These are phyloP conservation scores for Trametes sp. DNA, from an alignment of 1,284 basidiomycete genomes.

Conservation along the genomic window DNA sequence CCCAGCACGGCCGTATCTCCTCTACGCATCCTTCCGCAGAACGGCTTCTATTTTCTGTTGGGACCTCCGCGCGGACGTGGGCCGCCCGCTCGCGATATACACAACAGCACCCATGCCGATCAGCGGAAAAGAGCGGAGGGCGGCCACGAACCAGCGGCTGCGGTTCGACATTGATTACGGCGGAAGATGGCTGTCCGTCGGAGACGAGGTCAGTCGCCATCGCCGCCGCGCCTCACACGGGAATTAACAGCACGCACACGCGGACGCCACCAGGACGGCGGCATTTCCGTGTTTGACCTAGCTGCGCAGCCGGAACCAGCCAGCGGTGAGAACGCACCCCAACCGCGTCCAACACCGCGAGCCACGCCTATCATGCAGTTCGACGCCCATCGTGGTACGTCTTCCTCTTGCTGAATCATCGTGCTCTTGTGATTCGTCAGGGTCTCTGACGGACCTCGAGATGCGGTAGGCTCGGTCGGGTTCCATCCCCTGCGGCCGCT, in stretches of 20 bases:
- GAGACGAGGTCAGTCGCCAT: slow-evolving; percentile 67
- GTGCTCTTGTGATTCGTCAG: slow-evolving; percentile 10
- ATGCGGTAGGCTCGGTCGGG: slow-evolving; percentile 66
- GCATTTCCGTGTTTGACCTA: slow-evolving; percentile 33
- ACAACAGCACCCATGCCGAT: slow-evolving; percentile 22
- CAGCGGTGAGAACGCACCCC: slow-evolving; percentile 16
- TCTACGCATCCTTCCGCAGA: slow-evolving; percentile 83
- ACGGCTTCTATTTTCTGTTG: slow-evolving; percentile 73
- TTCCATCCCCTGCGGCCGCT: slow-evolving; percentile 66
- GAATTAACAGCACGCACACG: slow-evolving; percentile 11
- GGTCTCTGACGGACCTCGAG: slow-evolving; percentile 41
- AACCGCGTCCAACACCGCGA: slow-evolving; percentile 18
- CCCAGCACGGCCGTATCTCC: slow-evolving; percentile 69
- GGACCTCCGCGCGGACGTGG: slow-evolving; percentile 77
- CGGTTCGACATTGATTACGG: slow-evolving; percentile 80
- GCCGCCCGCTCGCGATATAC: slow-evolving; percentile 54
- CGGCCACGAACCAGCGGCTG: slow-evolving; percentile 77
- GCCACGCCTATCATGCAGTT: slow-evolving; percentile 26
- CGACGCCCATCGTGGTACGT: slow-evolving; percentile 29
- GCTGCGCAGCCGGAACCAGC: slow-evolving; percentile 20
- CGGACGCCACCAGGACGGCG: slow-evolving; percentile 28
- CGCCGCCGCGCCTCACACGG: slow-evolving; percentile 14
- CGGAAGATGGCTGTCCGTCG: slow-evolving; percentile 74
- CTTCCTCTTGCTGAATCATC: slow-evolving; percentile 7
- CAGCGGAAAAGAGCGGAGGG: slow-evolving; percentile 25